These are phyloP conservation scores for Chaetomidium leptoderma DNA, from an alignment of 495 filamentous ascomycete species.

Conservation along the genomic window DNA sequence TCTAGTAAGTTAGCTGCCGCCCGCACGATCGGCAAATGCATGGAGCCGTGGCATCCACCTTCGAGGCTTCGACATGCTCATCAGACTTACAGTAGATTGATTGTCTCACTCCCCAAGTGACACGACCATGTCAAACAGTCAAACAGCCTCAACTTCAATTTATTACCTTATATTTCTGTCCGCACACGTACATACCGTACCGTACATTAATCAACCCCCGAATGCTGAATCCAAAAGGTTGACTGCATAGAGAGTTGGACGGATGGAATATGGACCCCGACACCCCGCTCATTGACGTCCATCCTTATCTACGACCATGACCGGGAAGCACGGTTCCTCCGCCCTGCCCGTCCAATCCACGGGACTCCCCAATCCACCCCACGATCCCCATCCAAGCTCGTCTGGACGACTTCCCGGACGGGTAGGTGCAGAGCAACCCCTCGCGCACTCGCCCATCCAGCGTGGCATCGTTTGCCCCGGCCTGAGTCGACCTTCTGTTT, in stretches of 20 bases:
- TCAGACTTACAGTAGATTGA: conserved; percentile 4
- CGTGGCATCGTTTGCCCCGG: neutral
- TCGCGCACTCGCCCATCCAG: neutral
- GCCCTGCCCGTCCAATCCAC: neutral
- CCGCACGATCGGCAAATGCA: conserved; percentile 7
- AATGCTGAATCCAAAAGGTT: neutral
- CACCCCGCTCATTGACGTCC: neutral
- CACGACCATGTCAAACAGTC: neutral
- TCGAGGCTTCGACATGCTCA: neutral
- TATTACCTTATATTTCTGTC: too few relatives aligned
- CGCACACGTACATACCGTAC: too few relatives aligned
- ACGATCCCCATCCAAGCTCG: neutral
- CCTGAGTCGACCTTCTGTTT: neutral
- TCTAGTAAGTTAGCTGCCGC: conserved; percentile 1
- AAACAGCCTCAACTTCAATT: too few relatives aligned
- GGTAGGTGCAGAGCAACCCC: conserved; percentile 14
- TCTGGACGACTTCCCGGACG: conserved; percentile 15
- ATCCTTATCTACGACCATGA: conserved; percentile 7
- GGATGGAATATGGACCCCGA: too few relatives aligned
- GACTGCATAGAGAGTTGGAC: neutral
- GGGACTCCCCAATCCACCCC: too few relatives aligned
- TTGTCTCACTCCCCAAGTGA: neutral
- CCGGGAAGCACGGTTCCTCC: neutral
- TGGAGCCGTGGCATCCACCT: neutral
- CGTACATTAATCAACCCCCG: neutral